phyloP scores from a whole-genome alignment of 164 flowering plant genomes.

The Tetracentron sinense region DNA sequence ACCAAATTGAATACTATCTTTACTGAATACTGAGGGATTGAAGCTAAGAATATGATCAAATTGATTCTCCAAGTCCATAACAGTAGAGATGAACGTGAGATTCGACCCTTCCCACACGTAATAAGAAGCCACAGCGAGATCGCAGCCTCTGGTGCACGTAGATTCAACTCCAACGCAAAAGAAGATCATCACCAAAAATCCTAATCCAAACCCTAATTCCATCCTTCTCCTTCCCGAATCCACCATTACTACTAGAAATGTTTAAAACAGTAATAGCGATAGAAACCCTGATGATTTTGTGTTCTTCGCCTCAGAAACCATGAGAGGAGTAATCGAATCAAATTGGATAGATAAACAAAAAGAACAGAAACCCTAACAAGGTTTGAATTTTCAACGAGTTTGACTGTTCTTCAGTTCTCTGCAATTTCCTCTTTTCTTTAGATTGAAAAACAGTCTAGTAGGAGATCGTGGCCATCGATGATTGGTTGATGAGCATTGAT shows the following conservation, averaged over 20 bases:
- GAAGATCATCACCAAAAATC: neutral
- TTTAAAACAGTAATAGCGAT: neutral
- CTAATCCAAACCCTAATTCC: neutral
- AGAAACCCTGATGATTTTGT: no score
- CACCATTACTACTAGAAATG: conserved; percentile 6
- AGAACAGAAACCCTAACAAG: no score
- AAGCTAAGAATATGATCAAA: conserved; percentile 8
- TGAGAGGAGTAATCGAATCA: no score
- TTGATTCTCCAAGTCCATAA: conserved; percentile 1
- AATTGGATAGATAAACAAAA: no score
- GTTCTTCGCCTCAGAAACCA: no score
- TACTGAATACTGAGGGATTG: conserved; percentile 24
- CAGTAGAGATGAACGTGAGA: conserved; percentile 19
- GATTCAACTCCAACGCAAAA: conserved; percentile 17
- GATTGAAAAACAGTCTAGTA: no score
- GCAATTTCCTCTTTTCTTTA: no score
- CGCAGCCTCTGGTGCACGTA: conserved; percentile 18
- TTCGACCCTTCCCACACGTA: conserved; percentile 7
- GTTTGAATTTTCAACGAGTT: no score
- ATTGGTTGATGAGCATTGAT: no score
- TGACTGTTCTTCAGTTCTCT: no score
- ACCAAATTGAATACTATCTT: conserved; percentile 15
- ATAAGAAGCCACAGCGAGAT: conserved; percentile 23
- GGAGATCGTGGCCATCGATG: no score
- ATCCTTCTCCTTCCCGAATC: neutral